phyloP scores from a whole-genome alignment of 2,329 filamentous ascomycete species.

The Monosporascus ibericus region DNA sequence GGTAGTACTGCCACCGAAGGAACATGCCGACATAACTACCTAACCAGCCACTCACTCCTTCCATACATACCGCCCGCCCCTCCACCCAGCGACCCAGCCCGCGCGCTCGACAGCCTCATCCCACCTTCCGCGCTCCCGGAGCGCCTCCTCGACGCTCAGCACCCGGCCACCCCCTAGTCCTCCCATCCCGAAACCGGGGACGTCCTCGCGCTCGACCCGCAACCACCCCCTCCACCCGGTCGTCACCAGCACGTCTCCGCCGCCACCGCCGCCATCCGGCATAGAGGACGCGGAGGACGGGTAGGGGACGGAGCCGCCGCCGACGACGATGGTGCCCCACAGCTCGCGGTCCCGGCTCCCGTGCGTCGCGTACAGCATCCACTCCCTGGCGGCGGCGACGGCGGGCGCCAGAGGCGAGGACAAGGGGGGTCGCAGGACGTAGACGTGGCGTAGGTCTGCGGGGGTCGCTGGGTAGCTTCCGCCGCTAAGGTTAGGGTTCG shows the following conservation, averaged over 20 bases:
- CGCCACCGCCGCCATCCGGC: not conserved
- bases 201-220: conserved; percentile 38
- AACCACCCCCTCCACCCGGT: conserved; percentile 47
- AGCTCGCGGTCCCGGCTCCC: conserved; percentile 41
- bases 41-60: conserved; percentile 5
- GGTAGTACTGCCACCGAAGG: no score
- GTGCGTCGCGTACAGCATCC: conserved; percentile 45
- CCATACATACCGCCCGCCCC: conserved; percentile 45
- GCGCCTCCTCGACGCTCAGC: conserved; percentile 38
- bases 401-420: conserved; percentile 17
- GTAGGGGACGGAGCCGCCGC: conserved; percentile 31
- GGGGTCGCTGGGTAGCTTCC: conserved; percentile 13
- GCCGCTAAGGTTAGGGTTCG: not conserved
- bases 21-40: no score
- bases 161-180: not conserved
- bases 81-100: conserved; percentile 41
- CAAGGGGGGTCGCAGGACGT: conserved; percentile 39
- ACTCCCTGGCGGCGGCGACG: conserved; percentile 35
- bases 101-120: conserved; percentile 34
- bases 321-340: conserved; percentile 54
- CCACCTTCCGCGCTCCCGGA: conserved; percentile 33
- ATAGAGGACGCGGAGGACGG: conserved; percentile 18
- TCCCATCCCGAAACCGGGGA: conserved; percentile 32
- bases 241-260: conserved; percentile 24
- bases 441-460: conserved; percentile 42